These are phyloP conservation scores for Hordeum vulgare DNA, from an alignment of 176 grass and related monocot genomes.

Conservation along the genomic window DNA sequence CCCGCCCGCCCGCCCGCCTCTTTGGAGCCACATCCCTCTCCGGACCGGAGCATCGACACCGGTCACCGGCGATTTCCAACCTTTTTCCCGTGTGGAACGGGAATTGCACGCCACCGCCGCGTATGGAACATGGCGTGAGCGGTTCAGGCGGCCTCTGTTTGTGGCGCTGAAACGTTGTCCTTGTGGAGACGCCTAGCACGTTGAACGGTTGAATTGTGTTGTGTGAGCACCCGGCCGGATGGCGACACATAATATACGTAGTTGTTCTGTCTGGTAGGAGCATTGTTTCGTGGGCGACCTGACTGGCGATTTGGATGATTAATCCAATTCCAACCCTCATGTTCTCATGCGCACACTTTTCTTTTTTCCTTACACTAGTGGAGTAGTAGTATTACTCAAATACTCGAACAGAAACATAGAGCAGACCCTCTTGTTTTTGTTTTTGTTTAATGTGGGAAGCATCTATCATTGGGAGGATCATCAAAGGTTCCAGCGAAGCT, in stretches of 20 bases:
- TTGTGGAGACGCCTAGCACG: background rate
- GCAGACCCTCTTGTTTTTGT: background rate
- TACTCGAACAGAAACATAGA: background rate
- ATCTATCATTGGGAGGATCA: background rate
- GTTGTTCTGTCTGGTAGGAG: conserved; percentile 14
- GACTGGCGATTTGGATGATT: conserved; percentile 32
- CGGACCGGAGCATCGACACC: no score
- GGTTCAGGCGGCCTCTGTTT: background rate
- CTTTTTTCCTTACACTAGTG: no score
- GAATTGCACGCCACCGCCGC: background rate
- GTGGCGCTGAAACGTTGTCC: background rate
- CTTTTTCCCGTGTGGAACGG: no score
- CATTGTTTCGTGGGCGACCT: conserved; percentile 2
- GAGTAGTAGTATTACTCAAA: background rate
- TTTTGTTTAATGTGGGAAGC: no score
- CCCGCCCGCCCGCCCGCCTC: no score
- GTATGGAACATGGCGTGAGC: background rate
- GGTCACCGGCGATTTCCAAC: no score
- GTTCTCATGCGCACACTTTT: conserved; percentile 27
- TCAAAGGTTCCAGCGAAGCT: background rate
- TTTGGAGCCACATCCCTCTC: background rate
- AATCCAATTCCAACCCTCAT: background rate
- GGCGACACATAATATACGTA: conserved; percentile 1
- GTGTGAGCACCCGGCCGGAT: background rate
- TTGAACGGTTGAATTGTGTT: no score